These are phyloP conservation scores for Phytophthora hibernalis DNA, from an alignment of 352 stramenopile genomes.

Conservation along the genomic window DNA sequence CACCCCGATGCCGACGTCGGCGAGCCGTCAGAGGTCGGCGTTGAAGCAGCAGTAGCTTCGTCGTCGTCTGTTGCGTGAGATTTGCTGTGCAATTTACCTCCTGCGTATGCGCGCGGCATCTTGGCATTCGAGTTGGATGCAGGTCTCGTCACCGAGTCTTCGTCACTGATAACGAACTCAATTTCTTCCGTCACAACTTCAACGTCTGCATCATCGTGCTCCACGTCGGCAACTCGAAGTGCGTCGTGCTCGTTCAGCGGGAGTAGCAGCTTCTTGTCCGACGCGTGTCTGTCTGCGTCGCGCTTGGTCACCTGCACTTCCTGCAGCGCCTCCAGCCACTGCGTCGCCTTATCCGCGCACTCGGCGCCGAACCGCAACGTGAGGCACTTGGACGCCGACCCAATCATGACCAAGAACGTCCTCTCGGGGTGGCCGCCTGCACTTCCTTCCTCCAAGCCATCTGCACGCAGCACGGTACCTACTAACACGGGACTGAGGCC, in stretches of 20 bases:
- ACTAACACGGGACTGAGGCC: constrained; percentile 48
- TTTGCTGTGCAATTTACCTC: constrained; percentile 33
- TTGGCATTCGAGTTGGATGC: constrained; percentile 41
- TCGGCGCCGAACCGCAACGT: constrained; percentile 54
- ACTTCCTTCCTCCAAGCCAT: constrained; percentile 37
- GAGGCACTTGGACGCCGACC: constrained; percentile 52
- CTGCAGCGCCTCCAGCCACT: constrained; percentile 68
- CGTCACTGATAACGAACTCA: constrained; percentile 4
- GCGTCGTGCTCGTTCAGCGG: constrained; percentile 41
- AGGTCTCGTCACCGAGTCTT: constrained; percentile 15
- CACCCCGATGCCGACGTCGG: constrained; percentile 32
- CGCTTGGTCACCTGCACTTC: constrained; percentile 59
- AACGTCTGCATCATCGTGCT: constrained; percentile 13
- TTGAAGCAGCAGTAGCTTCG: constrained; percentile 30
- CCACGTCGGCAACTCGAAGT: constrained; percentile 18
- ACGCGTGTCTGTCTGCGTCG: constrained; percentile 1
- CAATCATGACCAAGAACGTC: constrained; percentile 54
- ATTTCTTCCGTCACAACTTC: constrained; percentile 1
- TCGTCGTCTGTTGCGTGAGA: constrained; percentile 34
- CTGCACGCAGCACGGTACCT: constrained; percentile 61
- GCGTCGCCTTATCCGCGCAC: constrained; percentile 45
- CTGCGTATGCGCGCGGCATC: constrained; percentile 37
- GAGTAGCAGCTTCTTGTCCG: constrained; percentile 39
- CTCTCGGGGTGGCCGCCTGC: constrained; percentile 44
- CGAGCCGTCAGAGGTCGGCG: constrained; percentile 37